Evolutionary conservation across 225 moss, liverwort and hornwort genomes (phyloP).

Genomic region (Thuidium tamariscinum): DNA sequence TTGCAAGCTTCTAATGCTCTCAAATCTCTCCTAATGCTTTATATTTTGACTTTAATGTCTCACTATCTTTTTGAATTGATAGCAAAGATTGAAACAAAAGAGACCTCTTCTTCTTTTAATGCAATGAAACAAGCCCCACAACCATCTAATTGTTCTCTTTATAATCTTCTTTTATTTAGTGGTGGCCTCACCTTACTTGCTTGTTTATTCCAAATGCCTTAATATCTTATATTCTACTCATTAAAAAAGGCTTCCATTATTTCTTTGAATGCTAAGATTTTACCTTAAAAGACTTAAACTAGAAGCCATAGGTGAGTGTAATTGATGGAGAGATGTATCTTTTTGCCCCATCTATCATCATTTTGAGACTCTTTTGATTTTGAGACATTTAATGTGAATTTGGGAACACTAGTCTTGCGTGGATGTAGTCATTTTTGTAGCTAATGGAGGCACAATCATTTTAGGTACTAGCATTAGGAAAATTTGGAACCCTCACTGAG

Average conservation of each 20-base stretch:
- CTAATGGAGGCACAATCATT: not conserved
- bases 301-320: not conserved
- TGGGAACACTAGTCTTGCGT: accelerated
- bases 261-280: not conserved
- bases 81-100: no score
- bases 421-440: not conserved
- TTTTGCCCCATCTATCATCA: not conserved
- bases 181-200: not conserved
- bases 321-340: not conserved
- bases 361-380: not conserved
- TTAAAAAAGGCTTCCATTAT: not conserved
- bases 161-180: not conserved
- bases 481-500: not conserved
- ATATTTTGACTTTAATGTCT: no score
- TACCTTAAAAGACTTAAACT: not conserved
- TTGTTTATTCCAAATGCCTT: not conserved
- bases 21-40: no score
- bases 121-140: accelerated
- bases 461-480: no score
- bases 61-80: not conserved
- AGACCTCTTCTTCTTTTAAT: accelerated
- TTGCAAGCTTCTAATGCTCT: no score
- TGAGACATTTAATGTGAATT: not conserved
- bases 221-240: not conserved
- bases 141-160: not conserved